phyloP scores from a whole-genome alignment of 495 filamentous ascomycete genomes.

The Lophiostoma macrostomum region DNA sequence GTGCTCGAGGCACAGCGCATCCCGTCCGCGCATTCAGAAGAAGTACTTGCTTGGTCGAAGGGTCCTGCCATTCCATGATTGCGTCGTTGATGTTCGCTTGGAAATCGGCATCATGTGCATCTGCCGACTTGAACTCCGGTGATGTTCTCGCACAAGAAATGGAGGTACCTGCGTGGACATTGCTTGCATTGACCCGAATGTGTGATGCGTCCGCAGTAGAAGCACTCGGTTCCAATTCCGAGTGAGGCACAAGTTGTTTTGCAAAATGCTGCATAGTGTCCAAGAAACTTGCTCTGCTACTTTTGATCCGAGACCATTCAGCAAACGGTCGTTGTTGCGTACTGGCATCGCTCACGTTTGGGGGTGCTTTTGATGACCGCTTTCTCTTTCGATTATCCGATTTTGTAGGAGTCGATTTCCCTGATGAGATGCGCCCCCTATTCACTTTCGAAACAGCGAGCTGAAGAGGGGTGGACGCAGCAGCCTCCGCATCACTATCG shows the following conservation, averaged over 20 bases:
- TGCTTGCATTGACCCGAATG: too few relatives aligned
- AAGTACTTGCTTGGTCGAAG: conserved; percentile 56
- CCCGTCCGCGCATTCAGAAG: conserved; percentile 63
- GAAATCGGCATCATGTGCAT: conserved; percentile 7
- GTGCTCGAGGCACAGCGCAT: conserved; percentile 42
- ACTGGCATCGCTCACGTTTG: not conserved
- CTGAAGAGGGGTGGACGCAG: not conserved
- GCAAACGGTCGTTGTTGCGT: conserved; percentile 47
- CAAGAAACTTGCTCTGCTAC: conserved; percentile 43
- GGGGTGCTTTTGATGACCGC: not conserved
- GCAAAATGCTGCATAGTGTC: conserved; percentile 24
- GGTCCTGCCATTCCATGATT: conserved; percentile 65
- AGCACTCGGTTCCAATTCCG: too few relatives aligned
- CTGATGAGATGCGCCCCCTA: too few relatives aligned
- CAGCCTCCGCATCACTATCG: not conserved
- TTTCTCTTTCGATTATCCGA: conserved; percentile 26
- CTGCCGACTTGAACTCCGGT: not conserved
- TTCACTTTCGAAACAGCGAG: too few relatives aligned
- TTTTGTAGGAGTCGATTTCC: too few relatives aligned
- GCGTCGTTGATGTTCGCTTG: conserved; percentile 34
- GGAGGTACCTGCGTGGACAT: too few relatives aligned
- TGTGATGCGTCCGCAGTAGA: too few relatives aligned
- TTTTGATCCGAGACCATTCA: conserved; percentile 68
- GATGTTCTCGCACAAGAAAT: not conserved
- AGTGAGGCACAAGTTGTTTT: conserved; percentile 8